Evolutionary conservation across 2,329 filamentous ascomycete species (phyloP).

Genomic region (Xylaria hypoxylon): DNA sequence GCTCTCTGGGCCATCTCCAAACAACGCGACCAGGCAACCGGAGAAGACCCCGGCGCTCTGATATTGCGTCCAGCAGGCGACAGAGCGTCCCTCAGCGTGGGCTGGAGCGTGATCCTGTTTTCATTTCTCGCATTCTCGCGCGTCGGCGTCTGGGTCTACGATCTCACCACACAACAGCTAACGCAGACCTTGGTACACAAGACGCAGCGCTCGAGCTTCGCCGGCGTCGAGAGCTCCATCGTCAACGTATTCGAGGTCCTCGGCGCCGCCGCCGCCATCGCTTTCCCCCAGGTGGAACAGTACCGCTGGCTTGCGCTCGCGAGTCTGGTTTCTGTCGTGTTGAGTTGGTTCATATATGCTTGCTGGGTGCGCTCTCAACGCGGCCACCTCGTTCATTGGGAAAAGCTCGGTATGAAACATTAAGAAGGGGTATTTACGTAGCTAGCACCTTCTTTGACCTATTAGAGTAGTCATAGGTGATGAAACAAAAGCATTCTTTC

Average conservation of each 20-base stretch:
- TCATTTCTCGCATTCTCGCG: slow-evolving; percentile 56
- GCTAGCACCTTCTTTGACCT: too few species aligned
- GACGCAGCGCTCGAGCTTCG: slow-evolving; percentile 54
- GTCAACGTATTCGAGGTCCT: slow-evolving; percentile 56
- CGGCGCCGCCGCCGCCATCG: slow-evolving; percentile 53
- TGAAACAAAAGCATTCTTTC: too few species aligned
- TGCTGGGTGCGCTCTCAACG: slow-evolving; percentile 54
- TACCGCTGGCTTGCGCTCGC: slow-evolving; percentile 55
- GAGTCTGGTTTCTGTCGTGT: slow-evolving; percentile 50
- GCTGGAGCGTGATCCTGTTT: slow-evolving; percentile 53
- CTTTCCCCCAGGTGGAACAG: slow-evolving; percentile 52
- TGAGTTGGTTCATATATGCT: slow-evolving; percentile 52
- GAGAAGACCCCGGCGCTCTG: slow-evolving; percentile 28
- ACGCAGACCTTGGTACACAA: slow-evolving; percentile 55
- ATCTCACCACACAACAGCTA: slow-evolving; percentile 58
- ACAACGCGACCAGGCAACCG: slow-evolving; percentile 33
- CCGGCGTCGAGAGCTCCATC: slow-evolving; percentile 56
- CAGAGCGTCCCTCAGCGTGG: slow-evolving; percentile 36
- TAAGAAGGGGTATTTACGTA: too few species aligned
- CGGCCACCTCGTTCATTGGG: slow-evolving; percentile 58
- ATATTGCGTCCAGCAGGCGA: slow-evolving; percentile 20
- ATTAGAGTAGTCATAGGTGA: too few species aligned
- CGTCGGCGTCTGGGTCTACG: slow-evolving; percentile 59
- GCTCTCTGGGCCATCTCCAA: slow-evolving; percentile 50
- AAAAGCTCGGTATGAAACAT: slow-evolving; percentile 42